Conservation (phyloP, 1,284 basidiomycete species). For the Ustilago cynodontis region DNA sequence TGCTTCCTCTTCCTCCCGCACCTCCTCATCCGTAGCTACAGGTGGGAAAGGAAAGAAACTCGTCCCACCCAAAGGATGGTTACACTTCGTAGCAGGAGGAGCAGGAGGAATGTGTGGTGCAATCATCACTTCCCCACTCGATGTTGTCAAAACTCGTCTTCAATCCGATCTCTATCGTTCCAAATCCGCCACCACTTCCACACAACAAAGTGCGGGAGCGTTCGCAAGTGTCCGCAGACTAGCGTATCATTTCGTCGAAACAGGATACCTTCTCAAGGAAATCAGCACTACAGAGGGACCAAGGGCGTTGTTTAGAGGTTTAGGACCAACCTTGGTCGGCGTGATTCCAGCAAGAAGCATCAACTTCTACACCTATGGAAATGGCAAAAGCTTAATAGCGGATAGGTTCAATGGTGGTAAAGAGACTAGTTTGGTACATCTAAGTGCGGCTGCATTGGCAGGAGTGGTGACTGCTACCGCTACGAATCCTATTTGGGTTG, state of each 20-base stretch:
- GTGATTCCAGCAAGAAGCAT: conserved; percentile 90
- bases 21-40: neutral
- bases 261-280: conserved; percentile 80
- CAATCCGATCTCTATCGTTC: conserved; percentile 88
- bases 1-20: conserved; percentile 23
- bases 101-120: conserved; percentile 98
- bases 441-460: conserved; percentile 85
- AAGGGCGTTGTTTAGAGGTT: conserved; percentile 90
- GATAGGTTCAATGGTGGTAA: conserved; percentile 81
- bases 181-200: conserved; percentile 44
- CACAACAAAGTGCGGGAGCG: conserved; percentile 22
- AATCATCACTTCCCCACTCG: conserved; percentile 94
- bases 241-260: conserved; percentile 94
- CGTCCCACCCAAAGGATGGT: conserved; percentile 67
- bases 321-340: conserved; percentile 93
- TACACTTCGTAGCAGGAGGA: conserved; percentile 72
- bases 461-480: conserved; percentile 84
- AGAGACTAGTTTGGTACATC: conserved; percentile 87
- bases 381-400: conserved; percentile 91
- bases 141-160: conserved; percentile 96
- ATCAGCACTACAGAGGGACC: conserved; percentile 82
- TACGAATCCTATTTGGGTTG: conserved; percentile 98
- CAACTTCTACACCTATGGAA: conserved; percentile 98
- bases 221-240: conserved; percentile 74
- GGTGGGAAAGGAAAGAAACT: conserved; percentile 23